A percentile compares a stretch with the other conserved stretches of the same genome.
These are phyloP conservation scores for Malassezia japonica DNA, from an alignment of 1,284 basidiomycete species.

Conservation along the genomic window DNA sequence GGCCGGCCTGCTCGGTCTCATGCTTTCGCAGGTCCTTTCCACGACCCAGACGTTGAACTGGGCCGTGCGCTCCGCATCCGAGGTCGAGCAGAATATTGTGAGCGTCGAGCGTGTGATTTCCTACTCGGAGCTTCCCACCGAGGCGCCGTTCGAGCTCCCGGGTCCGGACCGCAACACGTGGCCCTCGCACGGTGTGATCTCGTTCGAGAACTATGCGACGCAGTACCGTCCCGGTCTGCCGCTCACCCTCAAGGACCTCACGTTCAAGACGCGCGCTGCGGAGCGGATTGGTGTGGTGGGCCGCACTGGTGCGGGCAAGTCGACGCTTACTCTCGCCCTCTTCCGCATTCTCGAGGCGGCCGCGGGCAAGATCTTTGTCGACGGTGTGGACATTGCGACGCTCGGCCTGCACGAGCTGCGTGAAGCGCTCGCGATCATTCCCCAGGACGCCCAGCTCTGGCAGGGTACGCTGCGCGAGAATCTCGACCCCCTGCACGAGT, in stretches of 20 bases:
- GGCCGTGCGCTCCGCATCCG: conserved; percentile 78
- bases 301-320: conserved; percentile 86
- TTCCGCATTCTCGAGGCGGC: conserved; percentile 58
- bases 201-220: conserved; percentile 70
- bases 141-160: conserved; percentile 57
- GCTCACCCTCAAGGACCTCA: conserved; percentile 65
- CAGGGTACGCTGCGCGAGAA: conserved; percentile 77
- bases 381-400: conserved; percentile 70
- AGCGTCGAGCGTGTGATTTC: conserved; percentile 57
- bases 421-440: conserved; percentile 68
- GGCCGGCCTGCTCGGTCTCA: conserved; percentile 81
- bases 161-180: conserved; percentile 53
- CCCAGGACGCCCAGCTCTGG: conserved; percentile 65
- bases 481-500: conserved; percentile 64
- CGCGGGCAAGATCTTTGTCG: conserved; percentile 68
- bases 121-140: conserved; percentile 64
- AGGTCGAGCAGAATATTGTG: conserved; percentile 88
- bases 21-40: conserved; percentile 64
- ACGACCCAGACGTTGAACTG: conserved; percentile 55
- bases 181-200: conserved; percentile 67
- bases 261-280: conserved; percentile 57
- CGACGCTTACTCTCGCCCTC: conserved; percentile 58
- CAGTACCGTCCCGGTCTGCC: conserved; percentile 73
- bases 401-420: conserved; percentile 68
- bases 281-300: conserved; percentile 64